A percentile compares a stretch with the other conserved stretches of the same genome.
Evolutionary conservation across 2,329 filamentous ascomycete genomes (phyloP).

Genomic region (Westerdykella sp.): DNA sequence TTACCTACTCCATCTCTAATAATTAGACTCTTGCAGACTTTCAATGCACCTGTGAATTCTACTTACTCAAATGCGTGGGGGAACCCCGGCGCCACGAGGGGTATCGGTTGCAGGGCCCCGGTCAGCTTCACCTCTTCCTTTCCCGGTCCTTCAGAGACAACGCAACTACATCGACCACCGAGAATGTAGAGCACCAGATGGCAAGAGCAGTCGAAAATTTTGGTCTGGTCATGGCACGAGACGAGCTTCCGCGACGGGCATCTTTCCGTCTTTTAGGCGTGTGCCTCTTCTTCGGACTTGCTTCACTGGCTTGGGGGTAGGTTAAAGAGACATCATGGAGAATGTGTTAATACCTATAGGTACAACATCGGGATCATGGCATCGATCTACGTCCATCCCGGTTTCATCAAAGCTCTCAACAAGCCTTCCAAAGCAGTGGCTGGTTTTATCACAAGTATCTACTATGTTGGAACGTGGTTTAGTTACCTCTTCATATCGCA

Average conservation of each 20-base stretch:
- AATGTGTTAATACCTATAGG: constrained; percentile 21
- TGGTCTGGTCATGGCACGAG: no score
- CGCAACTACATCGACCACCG: no score
- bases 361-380: constrained; percentile 56
- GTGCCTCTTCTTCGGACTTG: constrained; percentile 51
- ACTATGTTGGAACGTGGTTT: constrained; percentile 53
- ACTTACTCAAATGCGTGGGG: constrained; percentile 2
- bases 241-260: constrained; percentile 1
- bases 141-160: no score
- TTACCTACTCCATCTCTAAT: no score
- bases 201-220: no score
- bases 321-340: constrained; percentile 1
- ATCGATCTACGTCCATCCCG: constrained; percentile 51
- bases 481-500: constrained; percentile 53
- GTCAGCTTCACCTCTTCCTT: background rate
- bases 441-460: constrained; percentile 52
- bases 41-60: no score
- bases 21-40: no score
- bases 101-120: constrained; percentile 3
- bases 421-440: constrained; percentile 43
- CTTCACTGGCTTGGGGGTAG: constrained; percentile 53
- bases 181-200: no score
- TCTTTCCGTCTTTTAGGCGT: constrained; percentile 25
- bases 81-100: constrained; percentile 9
- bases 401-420: constrained; percentile 46